Percentiles rank a stretch among this genome's conserved stretches.
phyloP scores from a whole-genome alignment of 345 rosid species.

The Triadica sebifera region DNA sequence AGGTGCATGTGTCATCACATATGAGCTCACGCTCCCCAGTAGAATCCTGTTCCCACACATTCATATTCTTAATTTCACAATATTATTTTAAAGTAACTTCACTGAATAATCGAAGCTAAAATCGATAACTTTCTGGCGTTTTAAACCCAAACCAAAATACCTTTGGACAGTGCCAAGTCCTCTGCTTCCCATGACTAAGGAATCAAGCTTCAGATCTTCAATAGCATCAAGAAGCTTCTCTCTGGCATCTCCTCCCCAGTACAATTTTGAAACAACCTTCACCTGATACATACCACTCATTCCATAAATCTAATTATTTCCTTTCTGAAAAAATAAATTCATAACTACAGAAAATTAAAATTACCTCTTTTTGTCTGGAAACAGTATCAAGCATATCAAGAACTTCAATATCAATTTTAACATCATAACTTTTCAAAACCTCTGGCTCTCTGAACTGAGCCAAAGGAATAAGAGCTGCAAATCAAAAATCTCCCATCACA shows the following conservation, averaged over 20 bases:
- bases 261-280: slow-evolving; percentile 59
- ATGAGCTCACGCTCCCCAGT: slow-evolving; percentile 62
- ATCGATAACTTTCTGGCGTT: too few species aligned
- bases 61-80: too few species aligned
- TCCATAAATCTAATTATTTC: not conserved
- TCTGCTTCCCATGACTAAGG: slow-evolving; percentile 89
- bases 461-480: slow-evolving; percentile 82
- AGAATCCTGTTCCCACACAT: slow-evolving; percentile 53
- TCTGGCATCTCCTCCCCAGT: slow-evolving; percentile 90
- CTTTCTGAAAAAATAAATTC: not conserved
- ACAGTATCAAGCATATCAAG: slow-evolving; percentile 88
- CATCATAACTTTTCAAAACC: slow-evolving; percentile 54
- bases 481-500: not conserved
- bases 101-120: too few species aligned
- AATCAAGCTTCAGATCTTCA: slow-evolving; percentile 78
- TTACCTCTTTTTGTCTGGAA: slow-evolving; percentile 83
- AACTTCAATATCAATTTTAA: slow-evolving; percentile 52
- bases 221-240: slow-evolving; percentile 73
- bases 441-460: slow-evolving; percentile 82
- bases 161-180: slow-evolving; percentile 85
- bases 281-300: slow-evolving; percentile 31
- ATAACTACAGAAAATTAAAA: slow-evolving; percentile 15
- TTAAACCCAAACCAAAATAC: too few species aligned
- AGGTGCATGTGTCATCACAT: slow-evolving; percentile 45
- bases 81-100: too few species aligned